Evolutionary conservation across 441 rosid genomes (phyloP).

Genomic region (Euphorbia schlechtendalii): DNA sequence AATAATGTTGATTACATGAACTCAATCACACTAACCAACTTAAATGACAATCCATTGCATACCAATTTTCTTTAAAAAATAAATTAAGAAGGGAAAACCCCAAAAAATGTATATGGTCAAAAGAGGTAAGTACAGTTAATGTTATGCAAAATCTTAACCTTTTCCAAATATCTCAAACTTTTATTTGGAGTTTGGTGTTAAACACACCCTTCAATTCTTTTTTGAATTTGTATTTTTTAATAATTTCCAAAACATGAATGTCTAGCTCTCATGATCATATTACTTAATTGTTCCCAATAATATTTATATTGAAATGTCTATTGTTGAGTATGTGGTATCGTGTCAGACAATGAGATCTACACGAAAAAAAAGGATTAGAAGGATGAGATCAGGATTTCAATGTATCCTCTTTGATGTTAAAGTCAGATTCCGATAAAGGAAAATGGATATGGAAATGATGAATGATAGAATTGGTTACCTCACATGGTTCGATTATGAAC

Average conservation of each 20-base stretch:
- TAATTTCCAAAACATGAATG: background rate
- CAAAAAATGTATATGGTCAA: background rate
- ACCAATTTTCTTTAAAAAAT: background rate
- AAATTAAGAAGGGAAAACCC: background rate
- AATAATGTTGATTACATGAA: background rate
- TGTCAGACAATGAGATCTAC: no score
- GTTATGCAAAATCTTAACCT: background rate
- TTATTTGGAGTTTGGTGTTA: background rate
- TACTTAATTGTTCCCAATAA: background rate
- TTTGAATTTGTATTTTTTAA: background rate
- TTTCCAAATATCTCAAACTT: background rate
- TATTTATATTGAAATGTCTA: background rate
- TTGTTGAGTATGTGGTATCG: no score
- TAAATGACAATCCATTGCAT: background rate
- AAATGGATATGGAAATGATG: no score
- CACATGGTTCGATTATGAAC: no score
- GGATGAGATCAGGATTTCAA: no score
- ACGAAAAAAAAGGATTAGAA: no score
- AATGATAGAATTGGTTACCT: no score
- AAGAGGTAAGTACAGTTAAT: background rate
- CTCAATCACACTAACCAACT: slow-evolving; percentile 12
- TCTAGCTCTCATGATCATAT: background rate
- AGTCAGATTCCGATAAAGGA: no score
- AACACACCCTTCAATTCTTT: background rate
- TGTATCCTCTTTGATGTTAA: no score